Base-by-base conservation (phyloP, 2,329 filamentous ascomycete species). In the Beauveria sp. region DNA sequence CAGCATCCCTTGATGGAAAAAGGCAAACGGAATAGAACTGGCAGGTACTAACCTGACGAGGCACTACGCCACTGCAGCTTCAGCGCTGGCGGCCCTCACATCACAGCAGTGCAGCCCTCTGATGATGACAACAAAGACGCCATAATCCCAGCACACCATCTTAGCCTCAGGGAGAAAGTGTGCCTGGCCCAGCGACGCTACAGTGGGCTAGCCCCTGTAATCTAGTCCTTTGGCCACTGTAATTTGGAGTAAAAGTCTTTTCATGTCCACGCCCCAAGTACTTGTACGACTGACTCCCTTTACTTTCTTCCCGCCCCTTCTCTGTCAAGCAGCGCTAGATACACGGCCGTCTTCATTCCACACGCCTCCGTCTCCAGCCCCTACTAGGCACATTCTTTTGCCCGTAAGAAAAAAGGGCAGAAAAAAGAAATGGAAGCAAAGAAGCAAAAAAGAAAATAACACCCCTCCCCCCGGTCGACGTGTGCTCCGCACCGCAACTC, bases 351-450 rank as follows among this genome's bases (percentile, higher is more conserved):
- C n/a, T 18, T 28, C 49, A 54, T 53, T 60, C 49, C 42, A 54
- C 58, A 54, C 58, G 22, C 49, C 49, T 54, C 58, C 28, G 26
- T 38, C 40, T 49, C 18, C n/a, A 43, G 34, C 34, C 46, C 26
- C 28, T 26, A 34, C 38, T 20, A 22, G 56, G n/a, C 30, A 51
- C 56, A 58, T 51, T 58, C 46, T 51, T 58, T 26, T 14, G 43
- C 28, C n/a, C 6, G 22, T 34, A 20, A 12, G 34, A 47, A 42
- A 28, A 22, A 47, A 54, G 47, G 38, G 45, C 46, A 30, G 47
- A 43, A 62, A 30, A 58, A 40, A 55, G 46, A 55, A 54, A n/a
- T 60, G 45, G 40, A 63, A 43, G 63, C 60, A 54, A 62, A 62
- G 30, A 63, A 60, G 60, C 54, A 53, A 57, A 63, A 9, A 61